Base-by-base conservation (phyloP, 768 basidiomycete genomes). In the Leccinellum albellum region DNA sequence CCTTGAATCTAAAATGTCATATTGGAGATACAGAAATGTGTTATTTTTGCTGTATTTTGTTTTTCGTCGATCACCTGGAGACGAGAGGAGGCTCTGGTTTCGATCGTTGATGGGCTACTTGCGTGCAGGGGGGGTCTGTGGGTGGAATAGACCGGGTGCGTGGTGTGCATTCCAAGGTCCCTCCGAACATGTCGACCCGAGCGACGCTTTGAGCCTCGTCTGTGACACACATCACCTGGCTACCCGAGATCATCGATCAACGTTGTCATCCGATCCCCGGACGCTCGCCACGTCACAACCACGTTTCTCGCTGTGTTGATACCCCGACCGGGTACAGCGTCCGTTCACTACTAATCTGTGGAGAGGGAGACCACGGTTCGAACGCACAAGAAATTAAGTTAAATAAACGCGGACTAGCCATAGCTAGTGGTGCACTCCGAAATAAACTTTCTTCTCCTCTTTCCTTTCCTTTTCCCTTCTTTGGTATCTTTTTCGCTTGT, bases 241-340 rank as follows among this genome's bases (percentile, higher is more conserved):
- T 58, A 63, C 37, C 46, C 61, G 63, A 61, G 59, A 54, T 40
- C 54, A 47, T 55, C 32, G 59, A 54, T 40, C 54, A 47, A 60
- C 32, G 32, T 35, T 48, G 20, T 32, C 23, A 21, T 23, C 60
- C 55, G 64, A 62, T 46, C 5, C 5, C 28, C 64, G 64, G 60
- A 24, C 15, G 7, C 5, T n/a, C 14, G 56, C 61, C 65, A 65
- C 64, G 66, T 65, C 64, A 65, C 44, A 14, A 29, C 24, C 32
- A 26, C 54, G 40, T 17, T 15, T 23, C 28, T 23, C 40, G 49
- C 55, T 65, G 56, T 50, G 52, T 58, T 61, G 64, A 67, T 67
- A 65, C 53, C 51, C 37, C 37, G 37, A 20, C 37, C 37, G 10
- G 42, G 42, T 8, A n/a, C 37, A 6, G 8, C 20, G n/a, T 21